These are phyloP conservation scores for Naganishia vishniacii DNA, from an alignment of 768 basidiomycete species.

Conservation along the genomic window DNA sequence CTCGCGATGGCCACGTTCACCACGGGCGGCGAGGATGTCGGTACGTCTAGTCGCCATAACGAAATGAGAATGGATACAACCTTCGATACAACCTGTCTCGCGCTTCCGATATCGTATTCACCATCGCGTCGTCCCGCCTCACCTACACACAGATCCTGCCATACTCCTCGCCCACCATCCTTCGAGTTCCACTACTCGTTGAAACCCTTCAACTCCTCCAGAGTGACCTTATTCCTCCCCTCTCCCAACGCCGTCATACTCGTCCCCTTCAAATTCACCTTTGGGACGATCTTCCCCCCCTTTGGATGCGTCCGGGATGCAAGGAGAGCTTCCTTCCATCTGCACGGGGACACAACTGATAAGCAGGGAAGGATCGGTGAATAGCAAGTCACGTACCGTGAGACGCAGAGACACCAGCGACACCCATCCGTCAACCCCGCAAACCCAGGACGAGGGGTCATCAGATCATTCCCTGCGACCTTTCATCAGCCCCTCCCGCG, in stretches of 20 bases:
- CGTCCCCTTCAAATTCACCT: slow-evolving; percentile 39
- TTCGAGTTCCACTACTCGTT: slow-evolving; percentile 18
- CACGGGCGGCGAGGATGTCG: no score
- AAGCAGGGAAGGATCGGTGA: background rate
- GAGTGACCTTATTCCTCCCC: slow-evolving; percentile 27
- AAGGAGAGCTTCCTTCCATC: slow-evolving; percentile 45
- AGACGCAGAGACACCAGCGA: slow-evolving; percentile 47
- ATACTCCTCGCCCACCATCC: no score
- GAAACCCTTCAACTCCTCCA: slow-evolving; percentile 44
- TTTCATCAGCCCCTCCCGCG: background rate
- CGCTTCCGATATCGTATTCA: no score
- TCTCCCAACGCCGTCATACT: slow-evolving; percentile 36
- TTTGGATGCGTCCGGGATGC: background rate
- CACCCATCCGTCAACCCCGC: slow-evolving; percentile 46
- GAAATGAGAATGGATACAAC: no score
- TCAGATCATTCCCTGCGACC: slow-evolving; percentile 43
- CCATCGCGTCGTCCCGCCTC: no score
- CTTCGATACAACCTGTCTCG: no score
- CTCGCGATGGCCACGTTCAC: no score
- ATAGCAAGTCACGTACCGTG: slow-evolving; percentile 30
- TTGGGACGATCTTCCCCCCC: slow-evolving; percentile 22
- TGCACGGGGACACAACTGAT: background rate
- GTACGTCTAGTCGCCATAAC: no score
- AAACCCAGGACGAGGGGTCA: slow-evolving; percentile 37
- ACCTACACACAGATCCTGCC: no score